phyloP scores from a whole-genome alignment of 495 filamentous ascomycete species.

The Parmelia sp. region DNA sequence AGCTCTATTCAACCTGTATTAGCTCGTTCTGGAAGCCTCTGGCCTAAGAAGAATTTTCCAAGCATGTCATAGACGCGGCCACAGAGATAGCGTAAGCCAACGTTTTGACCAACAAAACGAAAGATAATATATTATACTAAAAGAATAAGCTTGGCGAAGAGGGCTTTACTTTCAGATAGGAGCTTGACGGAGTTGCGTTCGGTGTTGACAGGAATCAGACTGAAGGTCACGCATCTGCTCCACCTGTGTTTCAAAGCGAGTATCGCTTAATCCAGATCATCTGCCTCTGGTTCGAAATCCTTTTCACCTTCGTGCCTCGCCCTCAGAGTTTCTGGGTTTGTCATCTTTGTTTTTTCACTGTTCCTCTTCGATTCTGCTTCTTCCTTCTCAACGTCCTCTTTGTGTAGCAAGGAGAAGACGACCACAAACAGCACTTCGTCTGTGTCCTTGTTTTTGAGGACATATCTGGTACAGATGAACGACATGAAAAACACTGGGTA shows the following conservation, averaged over 20 bases:
- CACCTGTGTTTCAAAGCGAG: background rate
- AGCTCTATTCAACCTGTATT: background rate
- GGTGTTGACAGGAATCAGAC: background rate
- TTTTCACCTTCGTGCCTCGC: constrained; percentile 17
- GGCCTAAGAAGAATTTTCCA: background rate
- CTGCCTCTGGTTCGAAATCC: constrained; percentile 21
- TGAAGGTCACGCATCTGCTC: background rate
- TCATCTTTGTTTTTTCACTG: background rate
- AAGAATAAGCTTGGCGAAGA: background rate
- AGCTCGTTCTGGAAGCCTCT: background rate
- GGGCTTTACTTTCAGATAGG: background rate
- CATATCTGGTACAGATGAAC: constrained; percentile 68
- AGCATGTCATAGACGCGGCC: background rate
- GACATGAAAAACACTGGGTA: background rate
- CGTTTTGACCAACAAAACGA: no score
- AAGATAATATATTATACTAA: no score
- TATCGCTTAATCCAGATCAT: constrained; percentile 21
- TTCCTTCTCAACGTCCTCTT: constrained; percentile 54
- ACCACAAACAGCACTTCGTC: constrained; percentile 70
- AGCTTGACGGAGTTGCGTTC: background rate
- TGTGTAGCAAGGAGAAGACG: constrained; percentile 64
- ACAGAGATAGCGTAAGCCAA: background rate
- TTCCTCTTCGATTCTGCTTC: constrained; percentile 12
- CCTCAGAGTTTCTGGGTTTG: background rate
- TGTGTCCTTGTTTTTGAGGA: constrained; percentile 68